Percentiles rank a stretch among this genome's conserved stretches.
Conservation (phyloP, 371 early-diverging fungal genomes). For the Chytridiales sp. region DNA sequence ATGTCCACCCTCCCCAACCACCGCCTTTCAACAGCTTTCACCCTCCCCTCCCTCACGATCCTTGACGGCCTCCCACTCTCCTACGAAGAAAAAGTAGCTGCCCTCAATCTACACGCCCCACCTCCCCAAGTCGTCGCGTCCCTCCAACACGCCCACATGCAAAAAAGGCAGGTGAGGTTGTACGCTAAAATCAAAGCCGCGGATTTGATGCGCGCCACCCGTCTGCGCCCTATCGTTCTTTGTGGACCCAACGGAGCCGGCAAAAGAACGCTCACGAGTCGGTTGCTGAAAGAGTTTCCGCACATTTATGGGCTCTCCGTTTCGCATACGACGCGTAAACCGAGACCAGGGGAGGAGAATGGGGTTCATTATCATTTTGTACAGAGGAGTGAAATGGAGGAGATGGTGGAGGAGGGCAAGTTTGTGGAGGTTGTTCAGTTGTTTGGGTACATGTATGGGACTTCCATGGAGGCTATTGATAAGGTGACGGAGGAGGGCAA, state of each 20-base stretch:
- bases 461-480: conserved; percentile 44
- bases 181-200: conserved; percentile 45
- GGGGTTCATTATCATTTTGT: conserved; percentile 95
- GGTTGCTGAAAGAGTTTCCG: conserved; percentile 84
- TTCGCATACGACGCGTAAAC: conserved; percentile 95
- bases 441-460: conserved; percentile 65
- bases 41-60: conserved; percentile 37
- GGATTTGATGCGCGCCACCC: conserved; percentile 40
- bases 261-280: conserved; percentile 78
- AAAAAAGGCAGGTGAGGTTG: conserved; percentile 32
- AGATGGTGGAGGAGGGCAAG: conserved; percentile 69
- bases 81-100: conserved; percentile 51
- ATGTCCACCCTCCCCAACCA: conserved; percentile 22
- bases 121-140: conserved; percentile 42
- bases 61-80: conserved; percentile 47
- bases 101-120: conserved; percentile 45
- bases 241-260: conserved; percentile 52
- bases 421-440: conserved; percentile 77
- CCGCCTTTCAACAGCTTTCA: conserved; percentile 39
- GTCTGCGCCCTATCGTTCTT: conserved; percentile 43
- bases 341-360: conserved; percentile 85
- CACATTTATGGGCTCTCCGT: conserved; percentile 87
- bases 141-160: conserved; percentile 42
- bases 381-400: conserved; percentile 66
- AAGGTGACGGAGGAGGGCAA: conserved; percentile 50